phyloP scores from a whole-genome alignment of 495 filamentous ascomycete species.

The Sporormia fimetaria region DNA sequence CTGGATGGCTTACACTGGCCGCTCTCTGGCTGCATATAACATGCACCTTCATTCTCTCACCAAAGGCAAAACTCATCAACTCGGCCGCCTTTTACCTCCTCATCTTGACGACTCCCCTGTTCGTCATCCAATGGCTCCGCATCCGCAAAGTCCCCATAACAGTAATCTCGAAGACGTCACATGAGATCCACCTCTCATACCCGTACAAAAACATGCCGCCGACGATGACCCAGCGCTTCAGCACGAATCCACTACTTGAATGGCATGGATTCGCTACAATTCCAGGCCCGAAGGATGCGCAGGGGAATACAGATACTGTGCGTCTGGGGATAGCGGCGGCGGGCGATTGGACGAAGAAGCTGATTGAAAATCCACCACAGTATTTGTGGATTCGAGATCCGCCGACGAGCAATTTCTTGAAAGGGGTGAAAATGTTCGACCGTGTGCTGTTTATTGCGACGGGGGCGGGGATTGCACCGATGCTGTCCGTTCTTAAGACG shows the following conservation, averaged over 20 bases:
- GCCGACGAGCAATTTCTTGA: neutral
- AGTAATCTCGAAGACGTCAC: neutral
- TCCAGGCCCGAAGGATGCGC: neutral
- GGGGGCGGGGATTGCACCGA: neutral
- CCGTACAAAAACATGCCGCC: neutral
- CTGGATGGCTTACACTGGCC: neutral
- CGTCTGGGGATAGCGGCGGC: neutral
- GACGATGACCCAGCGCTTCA: neutral
- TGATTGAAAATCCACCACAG: neutral
- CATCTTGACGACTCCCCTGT: neutral
- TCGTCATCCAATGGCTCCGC: conserved; percentile 1
- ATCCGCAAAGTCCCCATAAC: neutral
- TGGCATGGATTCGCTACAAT: conserved; percentile 6
- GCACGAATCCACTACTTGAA: neutral
- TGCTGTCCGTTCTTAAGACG: neutral
- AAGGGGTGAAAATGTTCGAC: neutral
- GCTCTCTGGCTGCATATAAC: conserved; percentile 2
- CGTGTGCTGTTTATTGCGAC: neutral
- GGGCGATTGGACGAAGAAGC: conserved; percentile 1
- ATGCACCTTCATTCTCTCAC: neutral
- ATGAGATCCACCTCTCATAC: neutral
- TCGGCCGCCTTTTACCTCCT: neutral
- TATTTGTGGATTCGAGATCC: neutral
- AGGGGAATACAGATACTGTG: too few relatives aligned
- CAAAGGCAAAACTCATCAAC: neutral